Evolutionary conservation across 1,139 yeast species (phyloP).

Genomic region (Nakaseomyces nivariensis): DNA sequence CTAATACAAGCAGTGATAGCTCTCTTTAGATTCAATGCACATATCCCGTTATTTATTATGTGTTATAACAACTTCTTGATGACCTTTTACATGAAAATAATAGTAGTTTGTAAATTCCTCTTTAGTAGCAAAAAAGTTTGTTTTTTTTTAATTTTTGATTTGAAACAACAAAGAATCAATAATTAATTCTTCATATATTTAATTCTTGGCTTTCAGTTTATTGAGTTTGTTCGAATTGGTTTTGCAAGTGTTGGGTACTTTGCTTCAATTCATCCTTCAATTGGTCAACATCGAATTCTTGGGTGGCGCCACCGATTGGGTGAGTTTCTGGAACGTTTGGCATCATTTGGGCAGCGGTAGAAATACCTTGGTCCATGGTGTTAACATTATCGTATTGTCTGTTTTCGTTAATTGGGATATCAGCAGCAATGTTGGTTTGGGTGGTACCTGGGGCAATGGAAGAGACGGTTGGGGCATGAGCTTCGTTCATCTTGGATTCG

Average conservation of each 20-base stretch:
- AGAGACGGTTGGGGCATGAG: slow-evolving; percentile 42
- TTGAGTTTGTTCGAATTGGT: slow-evolving; percentile 25
- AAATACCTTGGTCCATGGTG: slow-evolving; percentile 3
- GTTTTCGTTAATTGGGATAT: slow-evolving; percentile 20
- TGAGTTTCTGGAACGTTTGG: slow-evolving; percentile 13
- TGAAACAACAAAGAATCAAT: too few species aligned
- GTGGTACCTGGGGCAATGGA: slow-evolving; percentile 44
- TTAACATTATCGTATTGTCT: slow-evolving; percentile 1
- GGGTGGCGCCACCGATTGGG: slow-evolving; percentile 15
- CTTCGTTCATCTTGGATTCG: slow-evolving; percentile 43
- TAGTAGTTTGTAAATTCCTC: too few species aligned
- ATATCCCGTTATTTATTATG: too few species aligned
- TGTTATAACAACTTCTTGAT: too few species aligned
- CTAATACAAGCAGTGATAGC: too few species aligned
- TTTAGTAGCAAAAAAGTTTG: too few species aligned
- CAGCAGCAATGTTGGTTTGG: slow-evolving; percentile 27
- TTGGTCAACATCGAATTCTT: slow-evolving; percentile 18
- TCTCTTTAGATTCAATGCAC: too few species aligned
- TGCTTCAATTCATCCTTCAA: slow-evolving; percentile 15
- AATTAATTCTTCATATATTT: too few species aligned
- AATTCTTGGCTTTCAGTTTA: too few species aligned
- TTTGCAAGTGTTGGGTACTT: slow-evolving; percentile 24
- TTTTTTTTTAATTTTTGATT: too few species aligned
- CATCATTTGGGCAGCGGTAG: slow-evolving; percentile 4
- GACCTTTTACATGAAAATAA: too few species aligned